These are phyloP conservation scores for Apiospora saccharicola DNA, from an alignment of 2,329 filamentous ascomycete species.

Conservation along the genomic window DNA sequence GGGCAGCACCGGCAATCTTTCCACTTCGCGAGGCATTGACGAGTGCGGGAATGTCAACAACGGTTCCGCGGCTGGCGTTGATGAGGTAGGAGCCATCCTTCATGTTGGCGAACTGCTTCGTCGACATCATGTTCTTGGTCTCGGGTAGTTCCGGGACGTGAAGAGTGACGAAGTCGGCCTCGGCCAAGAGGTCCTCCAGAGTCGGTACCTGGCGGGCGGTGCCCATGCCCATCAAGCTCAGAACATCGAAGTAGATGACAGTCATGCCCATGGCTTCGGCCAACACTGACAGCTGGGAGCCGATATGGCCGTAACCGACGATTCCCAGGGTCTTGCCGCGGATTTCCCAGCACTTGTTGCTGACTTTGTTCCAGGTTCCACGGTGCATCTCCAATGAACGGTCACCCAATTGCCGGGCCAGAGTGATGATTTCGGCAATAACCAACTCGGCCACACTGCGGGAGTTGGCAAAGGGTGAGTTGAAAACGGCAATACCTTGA, in stretches of 20 bases:
- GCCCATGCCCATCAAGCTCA: conserved; percentile 93
- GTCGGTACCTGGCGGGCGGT: conserved; percentile 84
- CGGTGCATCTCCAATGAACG: conserved; percentile 93
- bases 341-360: conserved; percentile 96
- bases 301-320: conserved; percentile 96
- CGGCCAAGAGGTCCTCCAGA: conserved; percentile 76
- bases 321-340: conserved; percentile 97
- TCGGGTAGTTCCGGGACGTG: conserved; percentile 95
- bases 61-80: conserved; percentile 92
- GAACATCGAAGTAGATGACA: conserved; percentile 95
- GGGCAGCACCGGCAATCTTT: conserved; percentile 90
- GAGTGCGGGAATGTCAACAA: conserved; percentile 92
- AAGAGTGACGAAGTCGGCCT: conserved; percentile 90
- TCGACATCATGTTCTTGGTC: conserved; percentile 91
- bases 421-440: conserved; percentile 89
- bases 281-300: conserved; percentile 91
- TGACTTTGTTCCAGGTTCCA: conserved; percentile 98
- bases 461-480: conserved; percentile 98
- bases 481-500: conserved; percentile 95
- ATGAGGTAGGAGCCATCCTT: conserved; percentile 92
- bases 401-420: conserved; percentile 92
- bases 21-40: conserved; percentile 86
- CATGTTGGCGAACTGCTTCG: conserved; percentile 83
- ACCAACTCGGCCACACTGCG: conserved; percentile 96
- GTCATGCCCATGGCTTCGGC: conserved; percentile 98